Base-by-base conservation (phyloP, 495 filamentous ascomycete species). In the Trichoderma erinaceum region DNA sequence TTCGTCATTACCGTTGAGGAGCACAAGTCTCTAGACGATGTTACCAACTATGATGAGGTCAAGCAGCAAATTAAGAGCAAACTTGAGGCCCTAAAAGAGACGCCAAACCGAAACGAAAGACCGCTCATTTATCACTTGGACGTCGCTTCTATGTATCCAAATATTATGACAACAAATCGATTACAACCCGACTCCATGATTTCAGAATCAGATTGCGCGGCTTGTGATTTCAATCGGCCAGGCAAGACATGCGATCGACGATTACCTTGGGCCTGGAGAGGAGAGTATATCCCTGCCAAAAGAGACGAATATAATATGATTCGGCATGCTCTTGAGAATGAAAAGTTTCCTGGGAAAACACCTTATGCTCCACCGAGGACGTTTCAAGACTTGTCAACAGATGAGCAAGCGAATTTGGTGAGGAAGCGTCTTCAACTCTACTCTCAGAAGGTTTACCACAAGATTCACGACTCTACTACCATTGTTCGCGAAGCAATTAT, bases 291-390 rank as follows among this genome's bases (percentile, higher is more conserved):
- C 66, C 95, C 95, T 35, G 93, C 95, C 7, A 97, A 98, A 73
- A 85, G 91, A 66, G 93, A 98, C 72, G 95, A 99, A 73, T 99
- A 99, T 81, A 98, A 97, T 78, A 99, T 99, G 95, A 96, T 99
- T 70, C 85, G 91, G 67, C 88, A 93, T 72, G 89, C 94, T 4
- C 84, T 97, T n/a, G 89, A 92, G 73, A 98, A 97, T 66, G 95
- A 99, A 74, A 86, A 79, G 52, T 99, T 99, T 73, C 95, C 95
- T 0, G 86, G 87, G 5, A 88, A 86, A 70, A 82, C 80, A 41
- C 88, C 92, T 21, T 91, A 87, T 69, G 82, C 82, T 21, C 89
- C 90, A 2, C 80, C 83, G 74, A 83, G 92, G 66, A 85, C 86
- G 0, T 99, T 97, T 73, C 86, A 89, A 68, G 93, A 99, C 25